Evolutionary conservation across 2,329 filamentous ascomycete genomes (phyloP).

Genomic region (Tympanopsis confertula): DNA sequence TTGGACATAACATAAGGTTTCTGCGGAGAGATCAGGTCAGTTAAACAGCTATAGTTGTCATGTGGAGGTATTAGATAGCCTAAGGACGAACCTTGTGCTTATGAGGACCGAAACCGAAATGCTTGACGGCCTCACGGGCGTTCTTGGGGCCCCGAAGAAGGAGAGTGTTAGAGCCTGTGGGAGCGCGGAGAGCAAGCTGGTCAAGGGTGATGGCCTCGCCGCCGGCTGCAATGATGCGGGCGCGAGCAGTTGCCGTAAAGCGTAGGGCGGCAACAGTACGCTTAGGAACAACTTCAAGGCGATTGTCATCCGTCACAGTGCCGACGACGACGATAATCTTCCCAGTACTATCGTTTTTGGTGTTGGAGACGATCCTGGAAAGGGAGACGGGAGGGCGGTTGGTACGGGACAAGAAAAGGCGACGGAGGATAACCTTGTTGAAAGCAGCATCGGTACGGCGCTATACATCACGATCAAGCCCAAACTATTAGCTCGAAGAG

Average conservation of each 20-base stretch:
- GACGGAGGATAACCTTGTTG: constrained; percentile 97
- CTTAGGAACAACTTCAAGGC: constrained; percentile 75
- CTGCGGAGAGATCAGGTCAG: too few species aligned
- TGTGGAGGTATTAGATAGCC: too few species aligned
- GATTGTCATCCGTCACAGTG: constrained; percentile 96
- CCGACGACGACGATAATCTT: constrained; percentile 92
- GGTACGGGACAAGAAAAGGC: constrained; percentile 92
- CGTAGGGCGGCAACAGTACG: constrained; percentile 84
- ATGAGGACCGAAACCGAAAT: constrained; percentile 98
- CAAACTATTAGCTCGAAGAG: too few species aligned
- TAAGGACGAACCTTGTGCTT: constrained; percentile 78
- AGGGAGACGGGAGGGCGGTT: constrained; percentile 93
- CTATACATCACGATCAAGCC: constrained; percentile 20
- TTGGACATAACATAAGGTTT: constrained; percentile 97
- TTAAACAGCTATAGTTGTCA: too few species aligned
- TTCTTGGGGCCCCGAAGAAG: constrained; percentile 98
- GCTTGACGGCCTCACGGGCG: constrained; percentile 92
- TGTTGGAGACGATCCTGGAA: constrained; percentile 72
- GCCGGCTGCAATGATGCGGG: constrained; percentile 83
- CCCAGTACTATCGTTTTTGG: constrained; percentile 51
- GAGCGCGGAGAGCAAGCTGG: constrained; percentile 88
- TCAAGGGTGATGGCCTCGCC: constrained; percentile 93
- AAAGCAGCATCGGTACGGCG: constrained; percentile 93
- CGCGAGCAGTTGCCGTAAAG: constrained; percentile 92
- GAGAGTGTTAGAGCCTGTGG: constrained; percentile 92